A percentile compares a stretch with the other conserved stretches of the same genome.
These are phyloP conservation scores for Polygonum maritimum DNA, from an alignment of 148 eudicot species.

Conservation along the genomic window DNA sequence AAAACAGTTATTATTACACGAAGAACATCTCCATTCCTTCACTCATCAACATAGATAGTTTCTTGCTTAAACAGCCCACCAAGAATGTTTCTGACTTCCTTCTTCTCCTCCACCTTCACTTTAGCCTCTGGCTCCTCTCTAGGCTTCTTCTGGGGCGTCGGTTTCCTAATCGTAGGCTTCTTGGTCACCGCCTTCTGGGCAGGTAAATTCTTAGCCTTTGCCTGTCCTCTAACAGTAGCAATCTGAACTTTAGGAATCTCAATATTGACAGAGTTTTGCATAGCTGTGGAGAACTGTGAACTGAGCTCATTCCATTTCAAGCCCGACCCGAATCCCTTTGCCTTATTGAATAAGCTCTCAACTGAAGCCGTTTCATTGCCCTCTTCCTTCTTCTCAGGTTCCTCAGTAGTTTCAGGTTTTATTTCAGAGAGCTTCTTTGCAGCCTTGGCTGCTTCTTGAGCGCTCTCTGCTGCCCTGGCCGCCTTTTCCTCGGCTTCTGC, in stretches of 20 bases:
- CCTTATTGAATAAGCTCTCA: slow-evolving; percentile 39
- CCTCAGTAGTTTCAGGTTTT: slow-evolving; percentile 46
- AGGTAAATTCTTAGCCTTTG: slow-evolving; percentile 59
- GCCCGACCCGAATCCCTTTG: slow-evolving; percentile 47
- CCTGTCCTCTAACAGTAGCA: slow-evolving; percentile 92
- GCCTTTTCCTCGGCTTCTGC: slow-evolving; percentile 80
- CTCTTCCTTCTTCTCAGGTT: slow-evolving; percentile 46
- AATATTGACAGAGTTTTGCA: slow-evolving; percentile 21
- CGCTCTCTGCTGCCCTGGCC: slow-evolving; percentile 46
- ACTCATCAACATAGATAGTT: slow-evolving; percentile 88
- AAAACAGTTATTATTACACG: not conserved
- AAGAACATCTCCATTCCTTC: not conserved
- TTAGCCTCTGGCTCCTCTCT: slow-evolving; percentile 26
- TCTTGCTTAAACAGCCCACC: slow-evolving; percentile 97
- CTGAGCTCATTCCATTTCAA: slow-evolving; percentile 68
- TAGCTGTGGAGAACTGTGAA: slow-evolving; percentile 63
- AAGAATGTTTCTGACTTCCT: slow-evolving; percentile 58
- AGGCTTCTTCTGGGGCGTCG: slow-evolving; percentile 11
- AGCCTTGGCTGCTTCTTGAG: slow-evolving; percentile 52
- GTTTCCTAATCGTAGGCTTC: slow-evolving; percentile 14
- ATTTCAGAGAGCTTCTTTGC: slow-evolving; percentile 39
- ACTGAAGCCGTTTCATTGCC: slow-evolving; percentile 50
- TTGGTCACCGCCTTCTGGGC: slow-evolving; percentile 58
- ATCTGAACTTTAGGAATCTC: slow-evolving; percentile 57
- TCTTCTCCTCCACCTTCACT: slow-evolving; percentile 30